Base-by-base conservation (phyloP, 139 green algal species). In the Chlorella sorokiniana region DNA sequence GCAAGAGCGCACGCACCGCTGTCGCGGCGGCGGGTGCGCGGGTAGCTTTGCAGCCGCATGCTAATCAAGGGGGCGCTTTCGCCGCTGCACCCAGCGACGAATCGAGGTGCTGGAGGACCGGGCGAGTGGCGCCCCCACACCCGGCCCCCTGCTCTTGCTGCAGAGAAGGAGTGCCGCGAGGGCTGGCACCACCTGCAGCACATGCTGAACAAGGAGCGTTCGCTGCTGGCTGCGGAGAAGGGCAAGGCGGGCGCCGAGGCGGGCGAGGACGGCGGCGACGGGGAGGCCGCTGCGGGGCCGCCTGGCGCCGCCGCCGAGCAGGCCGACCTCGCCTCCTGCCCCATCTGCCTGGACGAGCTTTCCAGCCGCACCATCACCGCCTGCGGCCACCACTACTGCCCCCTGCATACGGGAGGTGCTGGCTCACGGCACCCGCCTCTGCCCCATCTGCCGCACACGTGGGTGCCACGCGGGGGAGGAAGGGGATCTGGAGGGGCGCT, bases 321-420 rank as follows among this genome's bases (percentile, higher is more conserved):
- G 56, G 10, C 56, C 16, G 56, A 65, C 56, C 56, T 65, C 6
- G 29, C 56, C 70, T 63, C 35, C 5, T 93, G 86, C 82, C 85
- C 87, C 70, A 90, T 91, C 79, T 92, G 90, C 79, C 77, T 94
- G 63, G 90, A 94, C 76, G 64, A 81, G 7, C 68, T 85, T 11
- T 38, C 29, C 29, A 75, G 56, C 71, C 68, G 68, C 44, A 87
- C 87, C 45, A 74, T 94, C 52, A 94, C 90, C 0, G n/a, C 44
- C 29, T 94, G 90, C 81, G 87, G 85, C 14, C 90, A 94, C 86
- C 64, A 78, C 41, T 94, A 27, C 38, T 44, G 20, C 20, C 33
- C 2, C 84, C 42, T 93, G 90, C 84, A 92, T 93, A 59, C 83
- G 88, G 25, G 85, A 91, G 83, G 78, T 83, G 33, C 86, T 91